These are phyloP conservation scores for Claviceps cyperi DNA, from an alignment of 2,329 filamentous ascomycete species.

Conservation along the genomic window DNA sequence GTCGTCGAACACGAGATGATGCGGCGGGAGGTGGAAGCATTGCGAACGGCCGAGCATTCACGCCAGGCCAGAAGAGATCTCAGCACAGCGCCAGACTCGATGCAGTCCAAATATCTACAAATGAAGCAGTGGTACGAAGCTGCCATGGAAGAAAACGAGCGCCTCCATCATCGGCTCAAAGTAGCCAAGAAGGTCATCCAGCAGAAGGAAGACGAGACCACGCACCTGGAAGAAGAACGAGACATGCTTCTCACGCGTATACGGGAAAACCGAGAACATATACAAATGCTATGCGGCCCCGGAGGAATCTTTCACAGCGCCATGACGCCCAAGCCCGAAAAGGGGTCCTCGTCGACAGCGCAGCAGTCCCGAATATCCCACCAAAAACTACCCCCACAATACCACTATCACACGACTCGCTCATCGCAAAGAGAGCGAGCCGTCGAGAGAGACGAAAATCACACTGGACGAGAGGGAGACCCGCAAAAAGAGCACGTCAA, in stretches of 20 bases:
- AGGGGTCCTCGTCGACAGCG: conserved; percentile 18
- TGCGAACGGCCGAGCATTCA: conserved; percentile 59
- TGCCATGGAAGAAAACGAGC: conserved; percentile 50
- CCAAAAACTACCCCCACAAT: background rate
- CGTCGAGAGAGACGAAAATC: background rate
- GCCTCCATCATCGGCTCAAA: conserved; percentile 49
- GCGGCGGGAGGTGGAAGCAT: conserved; percentile 72
- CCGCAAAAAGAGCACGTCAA: conserved; percentile 12
- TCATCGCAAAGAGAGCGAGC: conserved; percentile 6
- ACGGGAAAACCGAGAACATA: conserved; percentile 76
- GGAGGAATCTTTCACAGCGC: conserved; percentile 52
- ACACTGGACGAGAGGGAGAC: conserved; percentile 6
- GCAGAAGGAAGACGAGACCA: conserved; percentile 60
- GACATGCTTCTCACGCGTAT: conserved; percentile 69
- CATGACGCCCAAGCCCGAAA: conserved; percentile 41
- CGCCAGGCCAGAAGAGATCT: conserved; percentile 43
- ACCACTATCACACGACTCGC: conserved; percentile 31
- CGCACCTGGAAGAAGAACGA: conserved; percentile 59
- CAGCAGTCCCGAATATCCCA: conserved; percentile 29
- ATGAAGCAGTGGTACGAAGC: conserved; percentile 53
- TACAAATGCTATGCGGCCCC: conserved; percentile 64
- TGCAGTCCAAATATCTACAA: conserved; percentile 42
- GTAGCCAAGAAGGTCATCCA: conserved; percentile 67
- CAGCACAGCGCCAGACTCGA: conserved; percentile 35
- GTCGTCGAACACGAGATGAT: conserved; percentile 86